Evolutionary conservation across 106 monocot genomes (phyloP), one percentile per base, ranked within the genome.

Genomic region (Dendrobium nobile): DNA sequence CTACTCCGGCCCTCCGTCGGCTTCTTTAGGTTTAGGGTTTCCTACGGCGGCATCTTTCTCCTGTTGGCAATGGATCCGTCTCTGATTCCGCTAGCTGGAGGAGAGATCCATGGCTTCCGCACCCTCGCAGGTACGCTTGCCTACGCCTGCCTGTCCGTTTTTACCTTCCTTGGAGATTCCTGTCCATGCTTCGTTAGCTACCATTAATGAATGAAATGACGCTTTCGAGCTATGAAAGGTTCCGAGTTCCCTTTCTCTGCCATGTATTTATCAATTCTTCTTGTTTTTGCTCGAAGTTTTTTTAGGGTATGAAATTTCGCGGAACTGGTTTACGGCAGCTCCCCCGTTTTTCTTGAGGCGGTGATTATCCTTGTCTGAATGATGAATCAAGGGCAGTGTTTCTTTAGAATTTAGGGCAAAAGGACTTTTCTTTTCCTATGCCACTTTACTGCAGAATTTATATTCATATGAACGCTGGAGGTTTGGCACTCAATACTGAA

Each of bases 71-170:
- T 72, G 72, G 72, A 72, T 72, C 72, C 72, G 72, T 40, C 11
- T 33, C 40, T 27, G 72, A 10, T 41, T 41, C 40, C 40, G 40
- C 72, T 72, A 1, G 18, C 2, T 13, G 72, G 40, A 33, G 40
- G 33, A 41, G 72, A 72, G 41, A 41, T 72, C 41, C 72, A 72
- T 72, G 72, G 40, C 37, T 72, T 72, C 72, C 33, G 72, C 41
- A 72, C 72, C 72, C 72, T 41, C 40, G 72, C 72, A 37, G 72
- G 40, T 72, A 73, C 28, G 33, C 73, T 73, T 41, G 5, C 41
- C 17, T 10, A 37, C 37, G 41, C 9, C 68, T 19, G 20, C 28
- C 11, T 2, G 68, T 31, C 27, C 5, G 11, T 68, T 68, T 68
- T 68, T 41, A 11, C 41, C 15, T 73, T 73, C 26, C 41, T 17